Conservation (phyloP, 169 alveolate species). For the Theileria parva region DNA sequence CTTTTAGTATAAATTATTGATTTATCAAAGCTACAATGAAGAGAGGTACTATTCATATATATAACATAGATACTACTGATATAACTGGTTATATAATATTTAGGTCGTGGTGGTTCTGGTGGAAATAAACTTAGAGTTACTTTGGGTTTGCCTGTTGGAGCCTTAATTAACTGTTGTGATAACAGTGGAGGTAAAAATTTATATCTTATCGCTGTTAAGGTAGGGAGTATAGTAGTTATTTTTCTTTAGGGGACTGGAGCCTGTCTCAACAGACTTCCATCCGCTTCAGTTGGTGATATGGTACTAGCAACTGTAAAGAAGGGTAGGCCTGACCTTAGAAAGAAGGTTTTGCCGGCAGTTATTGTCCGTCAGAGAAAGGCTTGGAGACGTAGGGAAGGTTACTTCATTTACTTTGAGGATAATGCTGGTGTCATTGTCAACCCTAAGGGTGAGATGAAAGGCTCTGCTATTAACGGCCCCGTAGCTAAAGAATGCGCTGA, state of each 20-base stretch:
- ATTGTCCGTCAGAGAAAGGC: conserved; percentile 98
- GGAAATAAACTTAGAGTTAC: conserved; percentile 83
- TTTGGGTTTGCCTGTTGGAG: conserved; percentile 96
- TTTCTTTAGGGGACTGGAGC: conserved; percentile 89
- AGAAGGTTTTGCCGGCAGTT: conserved; percentile 97
- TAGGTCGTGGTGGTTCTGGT: conserved; percentile 81
- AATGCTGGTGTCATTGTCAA: conserved; percentile 99
- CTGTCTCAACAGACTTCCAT: conserved; percentile 95
- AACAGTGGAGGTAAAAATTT: conserved; percentile 99
- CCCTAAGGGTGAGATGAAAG: conserved; percentile 99
- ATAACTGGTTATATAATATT: not conserved
- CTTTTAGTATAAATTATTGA: not conserved
- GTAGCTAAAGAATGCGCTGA: conserved; percentile 99
- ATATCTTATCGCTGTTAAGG: conserved; percentile 95
- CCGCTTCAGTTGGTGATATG: conserved; percentile 99
- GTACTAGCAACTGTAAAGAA: conserved; percentile 96
- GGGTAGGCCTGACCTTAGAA: conserved; percentile 98
- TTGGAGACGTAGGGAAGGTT: conserved; percentile 98
- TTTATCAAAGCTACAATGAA: conserved; percentile 35
- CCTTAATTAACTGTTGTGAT: conserved; percentile 98
- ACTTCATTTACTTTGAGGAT: conserved; percentile 97
- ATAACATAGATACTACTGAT: too few relatives aligned
- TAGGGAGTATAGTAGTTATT: conserved; percentile 20
- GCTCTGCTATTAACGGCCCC: conserved; percentile 99
- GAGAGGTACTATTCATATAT: conserved; percentile 66